These are phyloP conservation scores for Pharnaceum exiguum DNA, from an alignment of 148 eudicot genomes.

Conservation along the genomic window DNA sequence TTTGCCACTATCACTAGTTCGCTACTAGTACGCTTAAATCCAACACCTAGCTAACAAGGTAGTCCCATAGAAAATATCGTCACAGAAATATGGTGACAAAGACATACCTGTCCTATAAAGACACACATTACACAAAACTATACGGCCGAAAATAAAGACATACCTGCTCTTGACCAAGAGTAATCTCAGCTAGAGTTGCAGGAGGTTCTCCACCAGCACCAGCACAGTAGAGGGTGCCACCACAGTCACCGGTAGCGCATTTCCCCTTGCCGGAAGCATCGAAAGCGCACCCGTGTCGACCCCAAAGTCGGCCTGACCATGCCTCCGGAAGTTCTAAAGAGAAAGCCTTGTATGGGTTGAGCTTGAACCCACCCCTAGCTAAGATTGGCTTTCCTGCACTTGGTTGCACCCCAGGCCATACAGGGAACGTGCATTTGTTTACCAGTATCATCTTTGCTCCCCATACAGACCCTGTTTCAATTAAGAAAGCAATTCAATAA, in stretches of 20 bases:
- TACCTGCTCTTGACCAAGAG: constrained; percentile 60
- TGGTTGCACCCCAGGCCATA: constrained; percentile 94
- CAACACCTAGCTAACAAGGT: too few relatives aligned
- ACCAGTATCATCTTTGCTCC: constrained; percentile 62
- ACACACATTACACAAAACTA: too few relatives aligned
- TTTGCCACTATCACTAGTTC: too few relatives aligned
- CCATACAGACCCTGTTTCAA: constrained; percentile 30
- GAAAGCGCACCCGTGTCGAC: constrained; percentile 80
- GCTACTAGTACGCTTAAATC: too few relatives aligned
- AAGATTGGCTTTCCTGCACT: constrained; percentile 64
- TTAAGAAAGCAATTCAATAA: background rate
- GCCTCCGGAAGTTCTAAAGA: constrained; percentile 47
- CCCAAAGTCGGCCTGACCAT: constrained; percentile 98
- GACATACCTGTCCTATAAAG: background rate
- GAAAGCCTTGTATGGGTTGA: constrained; percentile 45
- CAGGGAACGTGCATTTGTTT: constrained; percentile 73
- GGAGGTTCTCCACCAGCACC: constrained; percentile 93
- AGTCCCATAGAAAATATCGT: too few relatives aligned
- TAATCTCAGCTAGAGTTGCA: constrained; percentile 86
- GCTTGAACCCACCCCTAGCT: constrained; percentile 79
- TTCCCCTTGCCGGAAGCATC: constrained; percentile 59
- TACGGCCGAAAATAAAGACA: background rate
- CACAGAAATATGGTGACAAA: too few relatives aligned
- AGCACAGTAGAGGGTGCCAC: constrained; percentile 67
- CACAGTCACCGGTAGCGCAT: constrained; percentile 96